Conservation (phyloP, 2,329 filamentous ascomycete genomes). For the Endoconidiophora polonica region DNA sequence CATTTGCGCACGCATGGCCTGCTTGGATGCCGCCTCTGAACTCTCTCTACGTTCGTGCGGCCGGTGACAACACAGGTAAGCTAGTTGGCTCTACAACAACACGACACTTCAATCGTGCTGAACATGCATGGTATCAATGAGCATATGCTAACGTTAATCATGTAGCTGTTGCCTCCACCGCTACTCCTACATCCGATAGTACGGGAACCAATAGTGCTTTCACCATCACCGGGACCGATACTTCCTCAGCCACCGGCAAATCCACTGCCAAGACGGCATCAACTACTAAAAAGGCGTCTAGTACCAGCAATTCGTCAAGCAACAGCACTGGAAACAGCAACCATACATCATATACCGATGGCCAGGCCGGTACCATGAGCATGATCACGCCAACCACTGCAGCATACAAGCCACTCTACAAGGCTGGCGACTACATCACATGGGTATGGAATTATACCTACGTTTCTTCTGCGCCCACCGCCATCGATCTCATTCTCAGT, state of each 20-base stretch:
- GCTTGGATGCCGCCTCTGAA: conserved; percentile 33
- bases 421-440: conserved; percentile 42
- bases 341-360: conserved; percentile 27
- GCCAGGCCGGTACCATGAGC: conserved; percentile 27
- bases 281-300: conserved; percentile 16
- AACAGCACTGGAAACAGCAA: conserved; percentile 16
- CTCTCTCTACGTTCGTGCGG: conserved; percentile 33
- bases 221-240: conserved; percentile 8
- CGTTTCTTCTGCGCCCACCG: conserved; percentile 39
- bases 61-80: conserved; percentile 17
- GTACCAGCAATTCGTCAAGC: conserved; percentile 10
- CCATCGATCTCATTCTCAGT: conserved; percentile 41
- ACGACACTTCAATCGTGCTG: not conserved
- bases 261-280: conserved; percentile 17
- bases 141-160: not conserved
- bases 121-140: not conserved
- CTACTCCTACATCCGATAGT: not conserved
- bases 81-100: not conserved
- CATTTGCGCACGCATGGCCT: conserved; percentile 39
- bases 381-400: conserved; percentile 35
- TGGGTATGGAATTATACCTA: conserved; percentile 52
- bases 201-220: conserved; percentile 1
- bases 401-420: conserved; percentile 34
- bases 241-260: conserved; percentile 18
- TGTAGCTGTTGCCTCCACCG: conserved; percentile 9